phyloP scores from a whole-genome alignment of 2,329 filamentous ascomycete genomes.

The Neofusicoccum laricinum region DNA sequence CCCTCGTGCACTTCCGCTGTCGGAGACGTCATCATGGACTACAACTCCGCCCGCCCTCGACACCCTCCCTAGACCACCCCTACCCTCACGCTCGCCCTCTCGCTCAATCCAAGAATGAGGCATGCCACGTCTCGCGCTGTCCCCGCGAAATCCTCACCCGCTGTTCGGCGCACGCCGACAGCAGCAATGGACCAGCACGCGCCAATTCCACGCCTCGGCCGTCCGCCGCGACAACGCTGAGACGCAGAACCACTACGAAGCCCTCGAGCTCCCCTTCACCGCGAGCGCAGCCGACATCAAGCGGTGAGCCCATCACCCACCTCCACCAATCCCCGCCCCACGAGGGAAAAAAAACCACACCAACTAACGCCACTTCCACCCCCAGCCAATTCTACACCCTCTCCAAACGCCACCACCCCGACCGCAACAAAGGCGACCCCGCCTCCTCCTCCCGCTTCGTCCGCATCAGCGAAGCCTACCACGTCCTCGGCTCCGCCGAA shows the following conservation, averaged over 20 bases:
- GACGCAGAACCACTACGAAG: conserved; percentile 73
- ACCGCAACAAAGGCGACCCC: conserved; percentile 78
- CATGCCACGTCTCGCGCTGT: conserved; percentile 11
- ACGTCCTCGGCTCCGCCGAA: conserved; percentile 66
- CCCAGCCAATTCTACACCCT: conserved; percentile 75
- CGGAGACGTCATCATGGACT: conserved; percentile 17
- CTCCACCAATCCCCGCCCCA: neutral
- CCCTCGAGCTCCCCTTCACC: conserved; percentile 66
- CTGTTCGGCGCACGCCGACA: neutral
- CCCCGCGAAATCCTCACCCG: neutral
- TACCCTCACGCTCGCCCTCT: neutral
- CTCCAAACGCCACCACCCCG: conserved; percentile 89
- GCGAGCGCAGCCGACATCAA: conserved; percentile 80
- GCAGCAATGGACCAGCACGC: neutral
- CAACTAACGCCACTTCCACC: neutral
- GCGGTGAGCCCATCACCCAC: conserved; percentile 53
- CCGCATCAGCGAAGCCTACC: conserved; percentile 80
- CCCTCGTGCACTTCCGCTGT: conserved; percentile 13
- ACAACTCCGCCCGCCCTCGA: neutral
- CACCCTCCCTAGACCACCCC: neutral
- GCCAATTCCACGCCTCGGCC: conserved; percentile 14
- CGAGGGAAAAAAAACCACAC: neutral
- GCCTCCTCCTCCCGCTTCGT: conserved; percentile 73
- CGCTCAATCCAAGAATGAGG: neutral
- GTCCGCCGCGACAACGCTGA: neutral